phyloP scores from a whole-genome alignment of 495 filamentous ascomycete species.

The Hypomontagnella submonticulosa region DNA sequence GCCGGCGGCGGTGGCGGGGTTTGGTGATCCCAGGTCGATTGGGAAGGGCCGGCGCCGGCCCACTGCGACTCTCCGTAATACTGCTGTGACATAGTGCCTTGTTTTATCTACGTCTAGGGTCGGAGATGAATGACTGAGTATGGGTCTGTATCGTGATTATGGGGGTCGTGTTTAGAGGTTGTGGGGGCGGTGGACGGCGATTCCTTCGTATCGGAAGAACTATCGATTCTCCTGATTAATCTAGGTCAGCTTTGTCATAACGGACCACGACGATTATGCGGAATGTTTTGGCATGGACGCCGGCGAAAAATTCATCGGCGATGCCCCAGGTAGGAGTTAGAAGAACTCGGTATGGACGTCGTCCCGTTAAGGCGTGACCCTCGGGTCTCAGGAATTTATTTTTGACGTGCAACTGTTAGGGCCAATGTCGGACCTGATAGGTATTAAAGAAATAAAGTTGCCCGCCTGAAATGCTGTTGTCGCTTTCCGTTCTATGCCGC shows the following conservation, averaged over 20 bases:
- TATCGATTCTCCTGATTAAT: slow-evolving; percentile 17
- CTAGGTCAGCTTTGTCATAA: slow-evolving; percentile 24
- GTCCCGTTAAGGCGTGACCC: neutral
- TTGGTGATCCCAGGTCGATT: slow-evolving; percentile 79
- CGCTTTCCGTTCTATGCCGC: slow-evolving; percentile 19
- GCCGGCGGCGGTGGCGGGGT: slow-evolving; percentile 85
- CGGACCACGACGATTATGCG: neutral
- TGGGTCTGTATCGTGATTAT: slow-evolving; percentile 4
- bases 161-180: neutral
- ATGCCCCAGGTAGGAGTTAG: slow-evolving; percentile 6
- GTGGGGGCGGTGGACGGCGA: neutral
- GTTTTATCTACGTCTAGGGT: neutral
- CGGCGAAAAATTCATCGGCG: neutral
- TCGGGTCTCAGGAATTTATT: neutral
- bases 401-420: neutral
- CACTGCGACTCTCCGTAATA: slow-evolving; percentile 92
- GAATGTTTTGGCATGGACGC: neutral
- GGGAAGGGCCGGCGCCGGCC: slow-evolving; percentile 69
- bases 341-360: neutral
- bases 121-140: neutral
- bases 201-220: slow-evolving; percentile 6
- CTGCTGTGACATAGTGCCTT: slow-evolving; percentile 45
- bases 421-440: slow-evolving; percentile 2
- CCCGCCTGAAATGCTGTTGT: slow-evolving; percentile 21
- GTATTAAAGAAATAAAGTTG: slow-evolving; percentile 17